Conservation (phyloP, 345 rosid genomes). For the Citrus inodora region DNA sequence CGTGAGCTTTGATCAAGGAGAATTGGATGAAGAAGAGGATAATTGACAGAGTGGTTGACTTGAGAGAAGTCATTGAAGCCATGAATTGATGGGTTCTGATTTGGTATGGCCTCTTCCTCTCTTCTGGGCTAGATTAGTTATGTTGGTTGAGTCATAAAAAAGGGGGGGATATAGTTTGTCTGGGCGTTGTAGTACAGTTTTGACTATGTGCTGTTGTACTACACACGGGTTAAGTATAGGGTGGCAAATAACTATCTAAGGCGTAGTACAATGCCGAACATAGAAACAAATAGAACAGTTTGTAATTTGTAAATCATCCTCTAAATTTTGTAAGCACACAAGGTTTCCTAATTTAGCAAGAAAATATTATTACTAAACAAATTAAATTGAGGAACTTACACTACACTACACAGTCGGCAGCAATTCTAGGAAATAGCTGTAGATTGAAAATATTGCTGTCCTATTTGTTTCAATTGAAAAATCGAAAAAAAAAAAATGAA, state of each 20-base stretch:
- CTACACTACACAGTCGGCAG: neutral
- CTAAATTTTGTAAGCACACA: neutral
- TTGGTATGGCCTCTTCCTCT: neutral
- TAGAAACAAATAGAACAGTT: no score
- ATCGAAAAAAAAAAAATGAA: no score
- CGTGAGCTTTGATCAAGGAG: constrained; percentile 39
- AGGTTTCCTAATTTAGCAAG: neutral
- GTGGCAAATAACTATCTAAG: neutral
- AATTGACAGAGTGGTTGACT: constrained; percentile 43
- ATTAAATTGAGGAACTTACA: neutral
- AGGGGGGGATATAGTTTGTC: neutral
- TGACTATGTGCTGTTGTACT: constrained; percentile 16
- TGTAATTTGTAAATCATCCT: neutral
- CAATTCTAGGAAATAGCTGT: no score
- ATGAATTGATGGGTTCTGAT: neutral
- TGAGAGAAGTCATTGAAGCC: constrained; percentile 22
- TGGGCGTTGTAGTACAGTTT: constrained; percentile 19
- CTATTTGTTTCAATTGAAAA: no score
- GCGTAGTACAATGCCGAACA: neutral
- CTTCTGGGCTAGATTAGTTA: neutral
- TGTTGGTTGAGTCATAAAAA: neutral
- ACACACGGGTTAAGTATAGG: neutral
- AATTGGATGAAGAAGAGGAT: constrained; percentile 35
- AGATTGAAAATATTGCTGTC: no score
- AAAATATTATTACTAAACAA: neutral